phyloP scores from a whole-genome alignment of 73 alveolate genomes.

The Paramecium octaurelia region DNA sequence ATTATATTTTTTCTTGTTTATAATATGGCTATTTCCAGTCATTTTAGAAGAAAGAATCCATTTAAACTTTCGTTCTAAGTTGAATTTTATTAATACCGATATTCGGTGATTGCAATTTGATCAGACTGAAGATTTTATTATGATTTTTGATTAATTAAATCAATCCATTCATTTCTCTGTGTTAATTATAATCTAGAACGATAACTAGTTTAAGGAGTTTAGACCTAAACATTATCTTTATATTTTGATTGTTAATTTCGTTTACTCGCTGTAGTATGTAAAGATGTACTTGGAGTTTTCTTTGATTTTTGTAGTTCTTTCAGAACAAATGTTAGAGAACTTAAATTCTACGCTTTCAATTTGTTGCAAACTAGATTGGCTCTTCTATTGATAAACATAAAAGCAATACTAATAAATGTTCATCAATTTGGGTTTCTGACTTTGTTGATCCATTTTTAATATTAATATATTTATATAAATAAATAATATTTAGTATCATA shows the following conservation, averaged over 20 bases:
- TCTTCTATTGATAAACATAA: neutral
- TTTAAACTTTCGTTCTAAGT: neutral
- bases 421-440: neutral
- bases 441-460: slow-evolving; percentile 12
- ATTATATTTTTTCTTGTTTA: neutral
- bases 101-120: slow-evolving; percentile 1
- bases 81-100: slow-evolving; percentile 17
- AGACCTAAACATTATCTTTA: neutral
- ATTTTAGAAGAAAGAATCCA: neutral
- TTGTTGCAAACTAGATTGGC: neutral
- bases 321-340: neutral
- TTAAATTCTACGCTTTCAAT: neutral
- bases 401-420: neutral
- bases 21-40: slow-evolving; percentile 31
- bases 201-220: neutral
- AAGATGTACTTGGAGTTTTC: slow-evolving; percentile 28
- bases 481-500: neutral
- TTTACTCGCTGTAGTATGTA: slow-evolving; percentile 34
- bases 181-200: neutral
- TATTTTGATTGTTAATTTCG: slow-evolving; percentile 1
- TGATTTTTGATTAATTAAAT: neutral
- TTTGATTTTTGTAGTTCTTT: neutral
- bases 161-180: slow-evolving; percentile 1
- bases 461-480: neutral
- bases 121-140: neutral